Evolutionary conservation across 352 stramenopile genomes (phyloP).

Genomic region (Phytophthora boehmeriae): DNA sequence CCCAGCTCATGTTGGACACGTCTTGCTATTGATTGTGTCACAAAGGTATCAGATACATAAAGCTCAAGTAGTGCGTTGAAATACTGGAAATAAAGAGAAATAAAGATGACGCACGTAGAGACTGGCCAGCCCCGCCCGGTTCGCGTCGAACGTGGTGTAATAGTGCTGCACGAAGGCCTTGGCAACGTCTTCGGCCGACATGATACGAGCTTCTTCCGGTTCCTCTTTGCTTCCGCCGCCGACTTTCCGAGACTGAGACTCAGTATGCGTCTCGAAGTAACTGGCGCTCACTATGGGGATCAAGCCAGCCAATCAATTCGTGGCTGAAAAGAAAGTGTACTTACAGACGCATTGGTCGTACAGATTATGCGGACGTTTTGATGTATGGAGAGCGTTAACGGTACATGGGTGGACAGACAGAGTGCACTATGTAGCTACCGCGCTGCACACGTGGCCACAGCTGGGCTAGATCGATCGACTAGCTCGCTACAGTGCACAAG

Average conservation of each 20-base stretch:
- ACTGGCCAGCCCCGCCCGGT: constrained; percentile 68
- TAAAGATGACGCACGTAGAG: constrained; percentile 80
- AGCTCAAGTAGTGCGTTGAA: too few relatives aligned
- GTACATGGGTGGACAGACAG: constrained; percentile 5
- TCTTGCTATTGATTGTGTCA: constrained; percentile 45
- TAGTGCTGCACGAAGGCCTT: constrained; percentile 90
- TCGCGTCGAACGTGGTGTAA: constrained; percentile 87
- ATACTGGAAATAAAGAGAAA: background rate
- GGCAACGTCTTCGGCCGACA: constrained; percentile 86
- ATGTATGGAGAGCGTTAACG: constrained; percentile 5
- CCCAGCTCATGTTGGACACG: constrained; percentile 83
- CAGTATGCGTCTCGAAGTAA: constrained; percentile 9
- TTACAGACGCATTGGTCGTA: too few relatives aligned
- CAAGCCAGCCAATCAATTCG: constrained; percentile 3
- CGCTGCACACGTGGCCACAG: constrained; percentile 24
- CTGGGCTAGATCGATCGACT: background rate
- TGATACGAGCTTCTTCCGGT: constrained; percentile 32
- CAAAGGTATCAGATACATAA: too few relatives aligned
- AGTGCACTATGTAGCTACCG: background rate
- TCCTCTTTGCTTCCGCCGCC: constrained; percentile 15
- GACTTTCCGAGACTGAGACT: constrained; percentile 26
- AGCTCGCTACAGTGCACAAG: constrained; percentile 25
- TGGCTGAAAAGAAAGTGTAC: too few relatives aligned
- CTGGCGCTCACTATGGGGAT: constrained; percentile 11
- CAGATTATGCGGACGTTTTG: too few relatives aligned